Evolutionary conservation across 2,329 filamentous ascomycete species (phyloP).

Genomic region (Calonectria multiphialidica): DNA sequence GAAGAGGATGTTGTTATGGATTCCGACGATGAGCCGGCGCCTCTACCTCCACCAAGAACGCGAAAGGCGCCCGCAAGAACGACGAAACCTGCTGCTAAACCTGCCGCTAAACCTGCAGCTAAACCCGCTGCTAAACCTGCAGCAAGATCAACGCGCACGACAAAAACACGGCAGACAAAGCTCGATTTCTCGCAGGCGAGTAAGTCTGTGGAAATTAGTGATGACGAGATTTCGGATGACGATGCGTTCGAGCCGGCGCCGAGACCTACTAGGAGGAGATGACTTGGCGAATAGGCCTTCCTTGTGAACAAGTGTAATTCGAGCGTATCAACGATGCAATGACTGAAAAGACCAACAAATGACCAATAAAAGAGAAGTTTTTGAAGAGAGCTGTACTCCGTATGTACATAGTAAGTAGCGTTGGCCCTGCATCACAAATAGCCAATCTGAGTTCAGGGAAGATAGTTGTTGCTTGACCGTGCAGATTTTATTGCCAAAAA

Average conservation of each 20-base stretch:
- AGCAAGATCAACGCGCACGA: constrained; percentile 10
- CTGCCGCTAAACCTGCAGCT: constrained; percentile 21
- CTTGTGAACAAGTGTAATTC: neutral
- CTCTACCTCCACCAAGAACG: constrained; percentile 50
- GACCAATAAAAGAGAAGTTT: neutral
- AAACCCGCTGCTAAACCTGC: too few relatives aligned
- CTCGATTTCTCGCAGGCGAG: constrained; percentile 52
- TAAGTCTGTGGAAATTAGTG: constrained; percentile 70
- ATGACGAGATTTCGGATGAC: constrained; percentile 74
- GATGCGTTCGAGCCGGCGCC: constrained; percentile 70
- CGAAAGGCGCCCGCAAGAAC: constrained; percentile 37
- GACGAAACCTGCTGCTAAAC: constrained; percentile 7
- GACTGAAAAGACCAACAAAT: neutral
- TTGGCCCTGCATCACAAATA: neutral
- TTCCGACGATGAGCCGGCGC: constrained; percentile 58
- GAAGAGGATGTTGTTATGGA: constrained; percentile 67
- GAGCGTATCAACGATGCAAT: neutral
- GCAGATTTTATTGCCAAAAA: too few relatives aligned
- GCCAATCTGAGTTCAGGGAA: neutral
- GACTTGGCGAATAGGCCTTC: neutral
- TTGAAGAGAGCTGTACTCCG: neutral
- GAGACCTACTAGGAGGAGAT: constrained; percentile 47
- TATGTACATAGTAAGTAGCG: too few relatives aligned
- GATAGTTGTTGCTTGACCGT: too few relatives aligned
- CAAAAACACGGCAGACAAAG: constrained; percentile 48